Base-by-base conservation (phyloP, 176 grass and related monocot genomes). In the Zea luxurians region DNA sequence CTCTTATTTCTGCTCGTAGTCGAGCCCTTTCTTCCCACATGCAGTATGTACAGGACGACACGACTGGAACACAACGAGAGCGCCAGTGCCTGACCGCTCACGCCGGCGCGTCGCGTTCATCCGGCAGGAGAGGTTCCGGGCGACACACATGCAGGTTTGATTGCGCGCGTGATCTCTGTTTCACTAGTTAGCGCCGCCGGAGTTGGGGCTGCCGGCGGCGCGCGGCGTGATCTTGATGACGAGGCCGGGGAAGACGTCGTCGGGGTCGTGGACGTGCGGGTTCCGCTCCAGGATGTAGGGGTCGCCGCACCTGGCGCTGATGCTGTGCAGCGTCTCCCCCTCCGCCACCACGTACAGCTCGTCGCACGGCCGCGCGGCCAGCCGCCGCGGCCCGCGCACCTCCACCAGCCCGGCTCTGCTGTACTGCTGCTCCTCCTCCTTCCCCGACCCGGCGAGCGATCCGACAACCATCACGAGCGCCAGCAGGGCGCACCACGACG, bases 181-280 rank as follows among this genome's bases (percentile, higher is more conserved):
- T 57, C 16, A 58, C n/a, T 20, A 8, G 7, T 17, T 53, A 15
- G 50, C 49, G 8, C 0, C 8, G 55, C 34, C 68, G 20, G 13
- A 46, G 54, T 0, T 16, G 68, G 70, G 48, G 40, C 1, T 9
- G 27, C 11, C 13, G 61, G 5, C 41, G 52, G 53, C 34, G 47
- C 54, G 71, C 77, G 88, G 93, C 18, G 78, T 93, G 60, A 97
- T 89, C 86, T 66, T 75, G 82, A 97, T 84, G 73, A 94, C 91
- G 66, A 97, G 91, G 10, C 94, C 94, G 55, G 94, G 91, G 77
- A 97, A 97, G 74, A 97, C 94, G 86, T 97, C 94, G 74, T 97
- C 94, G 77, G 94, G 91, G 86, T 97, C 94, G 73, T 97, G 94
- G 59, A 97, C 70, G 81, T 97, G 94, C 8, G 94, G 94, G 85